phyloP scores from a whole-genome alignment of 345 rosid species.

The Dovyalis caffra region DNA sequence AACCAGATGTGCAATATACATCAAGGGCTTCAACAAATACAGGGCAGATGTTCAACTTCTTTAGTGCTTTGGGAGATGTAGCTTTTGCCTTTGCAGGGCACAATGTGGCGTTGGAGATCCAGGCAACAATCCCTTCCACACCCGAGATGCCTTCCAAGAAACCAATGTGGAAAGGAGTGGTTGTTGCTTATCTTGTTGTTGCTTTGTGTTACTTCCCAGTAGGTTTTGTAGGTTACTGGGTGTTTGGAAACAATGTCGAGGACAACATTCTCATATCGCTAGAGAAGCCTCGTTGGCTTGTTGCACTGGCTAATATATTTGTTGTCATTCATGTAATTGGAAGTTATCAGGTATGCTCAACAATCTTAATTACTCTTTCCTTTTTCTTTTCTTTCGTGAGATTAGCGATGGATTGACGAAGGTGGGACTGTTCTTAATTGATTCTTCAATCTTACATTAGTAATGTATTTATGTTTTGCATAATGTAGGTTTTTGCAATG shows the following conservation, averaged over 20 bases:
- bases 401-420: too few species aligned
- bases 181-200: slow-evolving; percentile 51
- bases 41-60: slow-evolving; percentile 40
- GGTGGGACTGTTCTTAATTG: too few species aligned
- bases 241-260: slow-evolving; percentile 54
- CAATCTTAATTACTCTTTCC: neutral
- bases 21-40: slow-evolving; percentile 31
- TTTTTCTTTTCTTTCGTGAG: neutral
- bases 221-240: slow-evolving; percentile 49
- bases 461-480: neutral
- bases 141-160: slow-evolving; percentile 62
- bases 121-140: slow-evolving; percentile 68
- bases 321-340: slow-evolving; percentile 71
- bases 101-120: slow-evolving; percentile 69
- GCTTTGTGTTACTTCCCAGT: slow-evolving; percentile 72
- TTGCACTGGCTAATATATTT: slow-evolving; percentile 52
- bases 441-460: neutral
- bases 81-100: slow-evolving; percentile 72
- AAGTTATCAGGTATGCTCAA: slow-evolving; percentile 54
- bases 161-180: slow-evolving; percentile 69
- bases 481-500: slow-evolving; percentile 50
- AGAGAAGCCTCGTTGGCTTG: slow-evolving; percentile 58
- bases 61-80: slow-evolving; percentile 58
- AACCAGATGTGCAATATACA: slow-evolving; percentile 37
- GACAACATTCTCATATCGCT: slow-evolving; percentile 62